phyloP scores from a whole-genome alignment of 176 grass and related monocot species.

The Rhynchospora pubera region DNA sequence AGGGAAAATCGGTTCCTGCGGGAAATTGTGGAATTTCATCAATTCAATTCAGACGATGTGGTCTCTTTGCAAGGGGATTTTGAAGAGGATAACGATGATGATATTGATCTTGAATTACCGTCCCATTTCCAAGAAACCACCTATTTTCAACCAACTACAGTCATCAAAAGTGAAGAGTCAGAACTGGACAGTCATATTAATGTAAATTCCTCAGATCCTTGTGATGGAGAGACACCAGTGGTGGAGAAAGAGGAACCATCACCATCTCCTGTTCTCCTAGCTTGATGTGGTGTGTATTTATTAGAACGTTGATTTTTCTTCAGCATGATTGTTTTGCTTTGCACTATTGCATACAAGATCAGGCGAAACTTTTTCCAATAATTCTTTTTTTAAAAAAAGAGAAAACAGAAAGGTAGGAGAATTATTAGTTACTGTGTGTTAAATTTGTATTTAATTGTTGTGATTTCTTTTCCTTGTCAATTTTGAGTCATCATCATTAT shows the following conservation, averaged over 20 bases:
- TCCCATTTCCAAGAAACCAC: conserved; percentile 14
- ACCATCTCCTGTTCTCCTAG: not conserved
- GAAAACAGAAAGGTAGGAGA: not conserved
- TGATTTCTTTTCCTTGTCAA: conserved; percentile 9
- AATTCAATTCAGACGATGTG: conserved; percentile 71
- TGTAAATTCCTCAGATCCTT: not conserved
- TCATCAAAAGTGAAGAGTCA: not conserved
- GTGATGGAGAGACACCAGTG: not conserved
- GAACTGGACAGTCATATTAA: not conserved
- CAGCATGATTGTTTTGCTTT: conserved; percentile 4
- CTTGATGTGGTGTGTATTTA: conserved; percentile 8
- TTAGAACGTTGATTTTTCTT: not conserved
- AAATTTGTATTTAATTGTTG: conserved; percentile 1
- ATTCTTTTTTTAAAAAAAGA: not conserved
- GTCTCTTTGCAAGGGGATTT: conserved; percentile 45
- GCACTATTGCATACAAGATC: not conserved
- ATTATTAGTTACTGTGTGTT: not conserved
- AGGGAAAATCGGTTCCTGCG: conserved; percentile 81
- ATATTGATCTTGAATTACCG: not conserved
- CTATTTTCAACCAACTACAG: not conserved
- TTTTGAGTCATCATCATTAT: not conserved
- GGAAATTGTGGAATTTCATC: conserved; percentile 85
- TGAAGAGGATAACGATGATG: conserved; percentile 24
- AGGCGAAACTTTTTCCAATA: not conserved
- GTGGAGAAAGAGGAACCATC: not conserved